These are phyloP conservation scores for Auricularia sp. DNA, from an alignment of 768 basidiomycete genomes.

Conservation along the genomic window DNA sequence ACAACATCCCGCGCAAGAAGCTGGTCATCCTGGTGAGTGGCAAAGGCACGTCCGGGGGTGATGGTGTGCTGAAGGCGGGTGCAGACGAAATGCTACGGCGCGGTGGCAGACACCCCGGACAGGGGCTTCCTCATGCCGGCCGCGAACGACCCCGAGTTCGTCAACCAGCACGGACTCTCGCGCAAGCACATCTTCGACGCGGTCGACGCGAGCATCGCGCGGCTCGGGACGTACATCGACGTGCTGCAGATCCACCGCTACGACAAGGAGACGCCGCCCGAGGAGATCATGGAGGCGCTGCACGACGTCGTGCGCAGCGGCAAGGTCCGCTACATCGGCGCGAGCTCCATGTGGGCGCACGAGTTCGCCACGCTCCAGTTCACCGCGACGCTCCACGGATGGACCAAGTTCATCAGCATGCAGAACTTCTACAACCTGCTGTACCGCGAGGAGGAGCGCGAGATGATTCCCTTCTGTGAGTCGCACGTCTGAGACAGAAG, in stretches of 20 bases:
- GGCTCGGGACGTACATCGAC: constrained; percentile 35
- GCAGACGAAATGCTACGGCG: constrained; percentile 17
- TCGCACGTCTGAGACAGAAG: background rate
- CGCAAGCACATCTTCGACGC: constrained; percentile 42
- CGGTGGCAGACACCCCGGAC: constrained; percentile 10
- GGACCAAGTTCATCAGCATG: constrained; percentile 6
- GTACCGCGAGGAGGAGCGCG: constrained; percentile 4
- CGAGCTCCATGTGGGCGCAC: constrained; percentile 43
- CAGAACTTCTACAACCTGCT: constrained; percentile 2
- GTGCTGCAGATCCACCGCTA: constrained; percentile 38
- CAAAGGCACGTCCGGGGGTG: background rate
- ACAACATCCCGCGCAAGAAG: constrained; percentile 23
- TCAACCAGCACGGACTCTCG: constrained; percentile 15
- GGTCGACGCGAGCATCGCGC: constrained; percentile 30
- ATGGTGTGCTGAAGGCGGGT: background rate
- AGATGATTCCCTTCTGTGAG: background rate
- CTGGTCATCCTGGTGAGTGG: constrained; percentile 19
- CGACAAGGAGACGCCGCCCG: constrained; percentile 26
- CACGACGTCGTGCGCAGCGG: constrained; percentile 61
- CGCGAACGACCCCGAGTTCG: constrained; percentile 6
- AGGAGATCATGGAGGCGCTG: constrained; percentile 54
- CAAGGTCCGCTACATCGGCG: constrained; percentile 51
- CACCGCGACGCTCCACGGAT: constrained; percentile 1
- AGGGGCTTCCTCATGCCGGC: constrained; percentile 2
- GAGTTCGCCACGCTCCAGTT: constrained; percentile 23